phyloP scores from a whole-genome alignment of 164 flowering plant species.

The Stephania japonica region DNA sequence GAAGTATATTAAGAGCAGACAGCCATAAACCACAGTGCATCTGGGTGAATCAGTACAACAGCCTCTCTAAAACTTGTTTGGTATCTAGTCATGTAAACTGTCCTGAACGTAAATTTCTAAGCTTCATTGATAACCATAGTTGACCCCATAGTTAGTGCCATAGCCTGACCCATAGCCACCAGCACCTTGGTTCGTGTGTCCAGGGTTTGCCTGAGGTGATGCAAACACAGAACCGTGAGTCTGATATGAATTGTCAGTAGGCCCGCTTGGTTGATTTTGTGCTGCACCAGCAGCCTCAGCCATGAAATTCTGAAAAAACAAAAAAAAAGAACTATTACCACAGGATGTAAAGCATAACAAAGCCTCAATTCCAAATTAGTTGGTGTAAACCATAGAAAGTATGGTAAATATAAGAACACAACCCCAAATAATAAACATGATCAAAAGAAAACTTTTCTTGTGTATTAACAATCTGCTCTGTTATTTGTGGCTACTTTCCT shows the following conservation, averaged over 20 bases:
- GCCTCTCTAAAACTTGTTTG: not conserved
- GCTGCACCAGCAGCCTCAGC: constrained; percentile 39
- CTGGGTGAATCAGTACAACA: not conserved
- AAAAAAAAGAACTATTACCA: not conserved
- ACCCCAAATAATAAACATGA: too few relatives aligned
- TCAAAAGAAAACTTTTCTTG: too few relatives aligned
- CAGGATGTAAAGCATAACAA: too few relatives aligned
- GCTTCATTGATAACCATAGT: constrained; percentile 31
- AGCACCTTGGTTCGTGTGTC: constrained; percentile 22
- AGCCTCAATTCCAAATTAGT: too few relatives aligned
- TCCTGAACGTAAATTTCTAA: not conserved
- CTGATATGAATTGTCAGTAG: constrained; percentile 24
- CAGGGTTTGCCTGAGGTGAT: constrained; percentile 27
- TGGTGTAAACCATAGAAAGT: not conserved
- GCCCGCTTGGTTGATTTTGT: constrained; percentile 25
- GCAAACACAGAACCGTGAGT: constrained; percentile 28
- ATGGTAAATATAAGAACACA: too few relatives aligned
- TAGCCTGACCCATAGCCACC: constrained; percentile 36
- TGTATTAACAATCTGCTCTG: too few relatives aligned
- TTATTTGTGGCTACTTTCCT: too few relatives aligned
- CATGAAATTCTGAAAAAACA: constrained; percentile 39
- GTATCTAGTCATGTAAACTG: not conserved
- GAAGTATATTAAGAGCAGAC: too few relatives aligned
- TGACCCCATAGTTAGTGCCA: constrained; percentile 21
- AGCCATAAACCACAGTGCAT: too few relatives aligned